These are phyloP conservation scores for Verticillium nubilum DNA, from an alignment of 2,329 filamentous ascomycete genomes.

Conservation along the genomic window DNA sequence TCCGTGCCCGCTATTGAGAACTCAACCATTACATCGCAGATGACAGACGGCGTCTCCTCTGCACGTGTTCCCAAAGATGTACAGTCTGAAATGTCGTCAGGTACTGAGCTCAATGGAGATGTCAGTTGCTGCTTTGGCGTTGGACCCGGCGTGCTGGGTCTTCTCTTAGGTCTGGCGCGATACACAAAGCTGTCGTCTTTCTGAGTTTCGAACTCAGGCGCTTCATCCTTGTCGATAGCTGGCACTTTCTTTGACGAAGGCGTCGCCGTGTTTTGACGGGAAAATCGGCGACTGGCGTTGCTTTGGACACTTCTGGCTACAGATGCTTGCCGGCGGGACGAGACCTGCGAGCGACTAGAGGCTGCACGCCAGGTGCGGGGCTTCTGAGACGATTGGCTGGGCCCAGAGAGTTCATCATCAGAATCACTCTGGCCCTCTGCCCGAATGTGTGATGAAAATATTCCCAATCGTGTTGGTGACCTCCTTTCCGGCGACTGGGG, in stretches of 20 bases:
- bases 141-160: background rate
- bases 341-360: constrained; percentile 15
- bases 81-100: background rate
- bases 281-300: background rate
- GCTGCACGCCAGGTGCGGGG: constrained; percentile 7
- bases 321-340: constrained; percentile 16
- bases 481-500: background rate
- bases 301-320: constrained; percentile 4
- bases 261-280: background rate
- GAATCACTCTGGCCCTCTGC: background rate
- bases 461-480: background rate
- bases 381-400: constrained; percentile 1
- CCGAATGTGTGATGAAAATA: background rate
- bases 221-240: background rate
- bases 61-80: background rate
- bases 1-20: background rate
- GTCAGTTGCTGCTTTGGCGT: background rate
- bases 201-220: constrained; percentile 17
- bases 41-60: background rate
- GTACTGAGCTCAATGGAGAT: background rate
- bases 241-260: background rate
- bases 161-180: constrained; percentile 13
- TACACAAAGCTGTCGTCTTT: constrained; percentile 27
- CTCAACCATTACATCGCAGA: background rate
- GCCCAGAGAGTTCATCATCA: constrained; percentile 1